These are phyloP conservation scores for Macrocystidia cucumis DNA, from an alignment of 1,284 basidiomycete genomes.

Conservation along the genomic window DNA sequence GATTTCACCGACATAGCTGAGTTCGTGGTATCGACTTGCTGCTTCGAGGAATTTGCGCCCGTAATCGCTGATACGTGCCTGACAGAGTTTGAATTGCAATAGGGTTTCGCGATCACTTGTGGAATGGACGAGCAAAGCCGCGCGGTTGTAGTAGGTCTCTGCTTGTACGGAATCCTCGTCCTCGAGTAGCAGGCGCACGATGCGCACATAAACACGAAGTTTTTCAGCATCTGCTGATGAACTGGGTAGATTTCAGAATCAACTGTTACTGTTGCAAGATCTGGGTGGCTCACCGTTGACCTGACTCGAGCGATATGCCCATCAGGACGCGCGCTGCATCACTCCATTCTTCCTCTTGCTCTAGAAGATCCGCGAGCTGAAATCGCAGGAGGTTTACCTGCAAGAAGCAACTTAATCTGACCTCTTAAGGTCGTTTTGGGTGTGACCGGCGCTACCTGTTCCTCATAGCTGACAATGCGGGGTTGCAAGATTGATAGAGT, in stretches of 20 bases:
- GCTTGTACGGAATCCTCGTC: constrained; percentile 92
- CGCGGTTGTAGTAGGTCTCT: constrained; percentile 94
- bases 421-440: constrained; percentile 6
- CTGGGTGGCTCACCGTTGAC: constrained; percentile 56
- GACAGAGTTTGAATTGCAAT: constrained; percentile 81
- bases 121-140: constrained; percentile 82
- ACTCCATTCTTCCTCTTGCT: constrained; percentile 88
- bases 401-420: too few species aligned
- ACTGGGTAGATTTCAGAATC: constrained; percentile 24
- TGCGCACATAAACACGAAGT: constrained; percentile 86
- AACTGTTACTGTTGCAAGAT: background rate
- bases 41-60: constrained; percentile 91
- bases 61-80: constrained; percentile 91
- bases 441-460: constrained; percentile 62
- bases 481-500: constrained; percentile 69
- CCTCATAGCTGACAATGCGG: constrained; percentile 83
- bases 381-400: constrained; percentile 82
- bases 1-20: constrained; percentile 82
- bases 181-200: constrained; percentile 91
- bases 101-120: constrained; percentile 71
- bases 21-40: constrained; percentile 90
- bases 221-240: constrained; percentile 80
- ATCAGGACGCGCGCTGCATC: constrained; percentile 88
- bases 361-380: constrained; percentile 84
- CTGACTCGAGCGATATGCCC: constrained; percentile 87